These are phyloP conservation scores for Buddleja alternifolia DNA, from an alignment of 257 asterid species.

Conservation along the genomic window DNA sequence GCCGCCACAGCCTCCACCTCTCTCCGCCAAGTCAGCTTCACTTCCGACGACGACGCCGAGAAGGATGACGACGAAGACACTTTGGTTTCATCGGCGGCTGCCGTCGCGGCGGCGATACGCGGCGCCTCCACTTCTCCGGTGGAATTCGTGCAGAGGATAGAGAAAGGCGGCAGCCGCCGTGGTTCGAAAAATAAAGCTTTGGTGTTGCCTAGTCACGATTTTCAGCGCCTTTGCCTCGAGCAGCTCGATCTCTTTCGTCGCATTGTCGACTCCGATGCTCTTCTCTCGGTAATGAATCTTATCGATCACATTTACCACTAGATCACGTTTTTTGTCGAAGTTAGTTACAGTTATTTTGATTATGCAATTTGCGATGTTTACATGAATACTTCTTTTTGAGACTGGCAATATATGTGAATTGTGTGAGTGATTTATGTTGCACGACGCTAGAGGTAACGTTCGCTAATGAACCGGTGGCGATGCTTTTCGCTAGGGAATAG, in stretches of 20 bases:
- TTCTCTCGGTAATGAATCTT: conserved; percentile 63
- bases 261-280: conserved; percentile 68
- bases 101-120: conserved; percentile 70
- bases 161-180: conserved; percentile 40
- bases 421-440: too few relatives aligned
- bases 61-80: conserved; percentile 34
- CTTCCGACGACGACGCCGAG: conserved; percentile 40
- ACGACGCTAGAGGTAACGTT: conserved; percentile 8
- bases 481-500: not conserved
- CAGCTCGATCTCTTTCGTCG: conserved; percentile 91
- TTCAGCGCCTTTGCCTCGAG: conserved; percentile 79
- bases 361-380: conserved; percentile 13
- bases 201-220: conserved; percentile 88
- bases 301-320: not conserved
- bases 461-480: not conserved
- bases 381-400: not conserved
- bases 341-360: not conserved
- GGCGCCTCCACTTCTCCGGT: conserved; percentile 89
- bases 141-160: conserved; percentile 76
- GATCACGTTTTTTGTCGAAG: conserved; percentile 11
- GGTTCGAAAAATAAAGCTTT: conserved; percentile 47
- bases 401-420: too few relatives aligned
- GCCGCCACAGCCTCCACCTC: conserved; percentile 49
- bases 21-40: conserved; percentile 57
- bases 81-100: conserved; percentile 79